These are phyloP conservation scores for Amanita fuliginea DNA, from an alignment of 768 basidiomycete species.

Conservation along the genomic window DNA sequence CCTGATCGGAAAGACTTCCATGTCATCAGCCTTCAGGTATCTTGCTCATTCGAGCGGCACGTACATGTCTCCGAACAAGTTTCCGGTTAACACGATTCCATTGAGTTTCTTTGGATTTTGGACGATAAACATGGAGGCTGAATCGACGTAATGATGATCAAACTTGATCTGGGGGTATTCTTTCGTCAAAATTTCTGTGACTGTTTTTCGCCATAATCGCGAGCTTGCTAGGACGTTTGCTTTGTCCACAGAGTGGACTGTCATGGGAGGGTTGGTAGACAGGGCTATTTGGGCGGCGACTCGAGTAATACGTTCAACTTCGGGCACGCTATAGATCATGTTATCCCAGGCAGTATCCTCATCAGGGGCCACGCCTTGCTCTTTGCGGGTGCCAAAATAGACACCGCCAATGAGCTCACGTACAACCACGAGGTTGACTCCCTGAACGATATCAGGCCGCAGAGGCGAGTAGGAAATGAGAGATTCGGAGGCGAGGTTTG, in stretches of 20 bases:
- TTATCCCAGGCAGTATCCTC: conserved; percentile 79
- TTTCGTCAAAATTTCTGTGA: conserved; percentile 67
- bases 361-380: conserved; percentile 59
- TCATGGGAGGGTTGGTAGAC: conserved; percentile 69
- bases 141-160: conserved; percentile 91
- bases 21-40: conserved; percentile 1
- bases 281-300: conserved; percentile 92
- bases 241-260: conserved; percentile 93
- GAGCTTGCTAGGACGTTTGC: conserved; percentile 97
- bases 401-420: conserved; percentile 94
- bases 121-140: conserved; percentile 94
- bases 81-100: conserved; percentile 91
- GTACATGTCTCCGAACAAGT: conserved; percentile 95
- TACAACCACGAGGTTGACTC: conserved; percentile 86
- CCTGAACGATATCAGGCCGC: conserved; percentile 69
- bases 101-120: conserved; percentile 85
- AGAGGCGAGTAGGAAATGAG: conserved; percentile 84
- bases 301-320: conserved; percentile 90
- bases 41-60: conserved; percentile 19
- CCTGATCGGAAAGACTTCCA: conserved; percentile 85
- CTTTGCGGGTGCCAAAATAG: conserved; percentile 92
- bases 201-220: conserved; percentile 88
- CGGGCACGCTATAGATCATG: conserved; percentile 84
- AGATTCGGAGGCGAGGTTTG: conserved; percentile 88
- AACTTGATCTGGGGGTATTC: conserved; percentile 86